These are phyloP conservation scores for Fusarium praegraminearum DNA, from an alignment of 2,329 filamentous ascomycete species.

Conservation along the genomic window DNA sequence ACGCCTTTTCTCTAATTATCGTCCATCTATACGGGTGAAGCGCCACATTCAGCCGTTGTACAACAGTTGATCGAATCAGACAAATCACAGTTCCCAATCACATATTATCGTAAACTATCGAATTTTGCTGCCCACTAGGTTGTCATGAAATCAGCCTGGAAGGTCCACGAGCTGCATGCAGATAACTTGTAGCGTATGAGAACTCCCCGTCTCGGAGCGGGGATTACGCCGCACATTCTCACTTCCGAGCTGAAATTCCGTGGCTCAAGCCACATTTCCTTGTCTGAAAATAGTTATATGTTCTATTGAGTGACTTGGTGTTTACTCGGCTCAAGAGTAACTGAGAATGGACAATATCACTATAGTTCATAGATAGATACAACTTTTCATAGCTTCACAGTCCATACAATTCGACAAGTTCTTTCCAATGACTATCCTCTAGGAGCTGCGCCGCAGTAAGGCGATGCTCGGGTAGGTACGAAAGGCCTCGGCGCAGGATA, in stretches of 20 bases:
- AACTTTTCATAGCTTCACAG: too few species aligned
- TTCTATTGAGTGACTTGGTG: too few species aligned
- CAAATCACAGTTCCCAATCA: not conserved
- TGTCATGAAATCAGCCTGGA: not conserved
- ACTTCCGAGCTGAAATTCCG: constrained; percentile 5
- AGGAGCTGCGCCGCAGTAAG: too few species aligned
- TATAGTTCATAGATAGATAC: too few species aligned
- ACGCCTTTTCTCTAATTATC: not conserved
- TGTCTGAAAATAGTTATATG: too few species aligned
- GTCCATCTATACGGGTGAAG: not conserved
- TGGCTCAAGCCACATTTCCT: too few species aligned
- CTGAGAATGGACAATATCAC: too few species aligned
- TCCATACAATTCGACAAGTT: too few species aligned
- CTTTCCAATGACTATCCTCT: too few species aligned
- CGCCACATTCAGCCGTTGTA: not conserved
- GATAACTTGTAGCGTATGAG: not conserved
- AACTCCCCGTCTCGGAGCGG: not conserved
- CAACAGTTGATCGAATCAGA: not conserved
- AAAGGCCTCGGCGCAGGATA: too few species aligned
- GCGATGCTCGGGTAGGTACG: too few species aligned
- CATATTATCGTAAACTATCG: not conserved
- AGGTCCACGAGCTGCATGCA: not conserved
- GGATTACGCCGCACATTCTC: not conserved
- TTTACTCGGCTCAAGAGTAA: too few species aligned
- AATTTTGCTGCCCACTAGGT: not conserved